Conservation (phyloP, 257 asterid species). For the Scutellaria barbata region DNA sequence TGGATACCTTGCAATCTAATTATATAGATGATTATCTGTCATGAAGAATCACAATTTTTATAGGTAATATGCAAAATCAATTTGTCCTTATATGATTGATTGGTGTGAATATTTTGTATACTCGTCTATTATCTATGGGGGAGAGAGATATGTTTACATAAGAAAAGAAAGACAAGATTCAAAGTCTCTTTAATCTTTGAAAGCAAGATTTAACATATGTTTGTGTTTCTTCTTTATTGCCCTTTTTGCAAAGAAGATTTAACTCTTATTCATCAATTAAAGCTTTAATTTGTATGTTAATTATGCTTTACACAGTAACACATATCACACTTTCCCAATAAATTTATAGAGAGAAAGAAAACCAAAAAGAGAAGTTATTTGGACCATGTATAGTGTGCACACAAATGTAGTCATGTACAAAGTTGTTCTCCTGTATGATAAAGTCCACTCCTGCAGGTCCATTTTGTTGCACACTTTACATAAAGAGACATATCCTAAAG, state of each 20-base stretch:
- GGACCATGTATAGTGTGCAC: neutral
- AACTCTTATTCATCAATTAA: too few species aligned
- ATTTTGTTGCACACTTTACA: slow-evolving; percentile 37
- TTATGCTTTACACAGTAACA: too few species aligned
- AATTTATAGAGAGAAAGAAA: neutral
- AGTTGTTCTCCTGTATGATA: neutral
- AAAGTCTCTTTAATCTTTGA: slow-evolving; percentile 1
- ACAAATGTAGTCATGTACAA: slow-evolving; percentile 15
- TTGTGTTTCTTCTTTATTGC: neutral
- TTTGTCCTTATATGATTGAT: too few species aligned
- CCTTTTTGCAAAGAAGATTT: neutral
- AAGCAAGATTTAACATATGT: neutral
- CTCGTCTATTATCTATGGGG: too few species aligned
- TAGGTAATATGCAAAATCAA: too few species aligned
- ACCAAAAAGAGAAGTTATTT: too few species aligned
- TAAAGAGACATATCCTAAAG: slow-evolving; percentile 20
- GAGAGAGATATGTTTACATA: neutral
- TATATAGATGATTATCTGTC: too few species aligned
- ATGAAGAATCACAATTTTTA: too few species aligned
- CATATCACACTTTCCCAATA: neutral
- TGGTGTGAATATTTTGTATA: too few species aligned
- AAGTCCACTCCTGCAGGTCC: slow-evolving; percentile 4
- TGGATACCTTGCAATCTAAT: too few species aligned
- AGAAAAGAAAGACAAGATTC: slow-evolving; percentile 27
- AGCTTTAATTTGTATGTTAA: too few species aligned